Evolutionary conservation across 371 early-diverging fungal genomes (phyloP), one percentile per base, ranked within the genome.

Genomic region (Capniomyces stellatus): DNA sequence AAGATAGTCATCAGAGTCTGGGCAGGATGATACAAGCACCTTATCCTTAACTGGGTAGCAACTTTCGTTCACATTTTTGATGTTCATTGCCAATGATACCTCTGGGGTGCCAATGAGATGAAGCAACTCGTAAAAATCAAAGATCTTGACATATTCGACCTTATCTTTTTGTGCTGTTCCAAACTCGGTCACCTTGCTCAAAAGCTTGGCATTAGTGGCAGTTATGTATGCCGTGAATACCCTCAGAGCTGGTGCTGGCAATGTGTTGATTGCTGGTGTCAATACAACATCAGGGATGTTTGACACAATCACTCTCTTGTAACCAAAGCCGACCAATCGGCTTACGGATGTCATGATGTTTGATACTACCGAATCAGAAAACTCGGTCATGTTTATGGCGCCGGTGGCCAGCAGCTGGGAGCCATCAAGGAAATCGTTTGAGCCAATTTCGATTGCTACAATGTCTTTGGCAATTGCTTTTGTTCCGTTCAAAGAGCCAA

Each of bases 1-100:
- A 22, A 60, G 52, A 48, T 66, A 46, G 35, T 58, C 29, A 54
- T 66, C 64, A 27, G 66, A 62, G 54, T 66, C 56, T 8, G 31
- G 6, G 56, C 66, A 66, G 0, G 62, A 28, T 8, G 51, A 44
- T 10, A 44, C 19, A 27, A 44, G 46, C 21, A 19, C 30, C 15
- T 41, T 2, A 1, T 54, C 61, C 6, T 56, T 48, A 10, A 28
- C 39, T 19, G 29, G 18, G 35, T 54, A 56, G 56, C 68, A 67
- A 2, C 59, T 63, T 0, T 43, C 29, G 18, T 46, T 46, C 1
- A 58, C 29, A n/a, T 69, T 56, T 3, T 59, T 57, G 19, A 67
- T 48, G 1, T 50, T 60, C n/a, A 67, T 40, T 12, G 58, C 61
- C 3, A 41, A 15, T 23, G 58, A 55, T 1, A 56, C 54, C 0